A percentile compares a stretch with the other conserved stretches of the same genome.
Conservation (phyloP, 208 protist genomes). For the Trypanosoma rangeli region DNA sequence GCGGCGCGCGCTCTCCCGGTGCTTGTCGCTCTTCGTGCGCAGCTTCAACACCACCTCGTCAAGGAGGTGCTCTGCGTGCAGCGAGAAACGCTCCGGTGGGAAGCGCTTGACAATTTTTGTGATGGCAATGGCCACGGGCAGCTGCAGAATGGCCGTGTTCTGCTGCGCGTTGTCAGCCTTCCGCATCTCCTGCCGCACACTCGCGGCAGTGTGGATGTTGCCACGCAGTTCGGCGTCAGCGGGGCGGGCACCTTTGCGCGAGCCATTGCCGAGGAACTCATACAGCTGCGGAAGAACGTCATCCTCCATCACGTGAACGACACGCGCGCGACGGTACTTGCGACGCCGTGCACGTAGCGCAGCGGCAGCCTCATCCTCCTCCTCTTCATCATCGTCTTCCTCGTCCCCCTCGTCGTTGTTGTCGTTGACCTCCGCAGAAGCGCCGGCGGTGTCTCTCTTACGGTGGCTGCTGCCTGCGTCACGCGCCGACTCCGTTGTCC, state of each 20-base stretch:
- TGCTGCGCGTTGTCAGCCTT: constrained; percentile 54
- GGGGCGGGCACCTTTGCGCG: constrained; percentile 24
- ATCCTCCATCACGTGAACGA: constrained; percentile 73
- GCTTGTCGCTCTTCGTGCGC: constrained; percentile 88
- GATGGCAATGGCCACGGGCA: constrained; percentile 87
- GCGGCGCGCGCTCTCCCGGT: constrained; percentile 79
- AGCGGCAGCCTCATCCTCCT: constrained; percentile 25
- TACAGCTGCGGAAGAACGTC: constrained; percentile 89
- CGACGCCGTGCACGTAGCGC: constrained; percentile 42
- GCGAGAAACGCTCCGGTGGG: constrained; percentile 67
- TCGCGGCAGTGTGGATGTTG: constrained; percentile 65
- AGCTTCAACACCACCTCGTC: constrained; percentile 81
- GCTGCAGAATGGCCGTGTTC: constrained; percentile 63
- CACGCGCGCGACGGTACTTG: constrained; percentile 52
- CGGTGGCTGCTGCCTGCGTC: no score
- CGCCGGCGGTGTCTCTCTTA: background rate
- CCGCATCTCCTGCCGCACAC: constrained; percentile 60
- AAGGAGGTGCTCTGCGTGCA: constrained; percentile 75
- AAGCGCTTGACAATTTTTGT: constrained; percentile 86
- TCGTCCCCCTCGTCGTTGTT: constrained; percentile 56
- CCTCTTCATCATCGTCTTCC: constrained; percentile 53
- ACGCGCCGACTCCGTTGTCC: no score
- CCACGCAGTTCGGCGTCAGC: constrained; percentile 32
- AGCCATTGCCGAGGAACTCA: constrained; percentile 58
- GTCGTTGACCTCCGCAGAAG: constrained; percentile 19